Conservation (phyloP, 441 rosid genomes). For the Brassica balearica region DNA sequence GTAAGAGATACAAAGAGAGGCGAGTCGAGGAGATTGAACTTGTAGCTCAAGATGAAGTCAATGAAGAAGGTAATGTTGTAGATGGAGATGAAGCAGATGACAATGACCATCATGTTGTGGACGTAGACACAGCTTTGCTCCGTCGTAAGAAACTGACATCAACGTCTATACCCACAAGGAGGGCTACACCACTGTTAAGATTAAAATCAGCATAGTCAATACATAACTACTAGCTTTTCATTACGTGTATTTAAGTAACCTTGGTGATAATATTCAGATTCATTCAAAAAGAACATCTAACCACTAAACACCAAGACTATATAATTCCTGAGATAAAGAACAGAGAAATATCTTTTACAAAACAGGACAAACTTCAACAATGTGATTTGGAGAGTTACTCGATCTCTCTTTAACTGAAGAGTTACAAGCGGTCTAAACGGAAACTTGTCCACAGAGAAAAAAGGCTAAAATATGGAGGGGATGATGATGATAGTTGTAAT, state of each 20-base stretch:
- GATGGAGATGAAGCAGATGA: constrained; percentile 3
- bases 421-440: constrained; percentile 24
- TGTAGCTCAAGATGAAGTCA: constrained; percentile 1
- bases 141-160: not conserved
- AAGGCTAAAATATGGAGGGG: constrained; percentile 18
- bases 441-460: constrained; percentile 1
- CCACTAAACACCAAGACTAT: not conserved
- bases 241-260: not conserved
- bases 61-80: not conserved
- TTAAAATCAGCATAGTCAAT: constrained; percentile 18
- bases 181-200: not conserved
- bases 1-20: not conserved
- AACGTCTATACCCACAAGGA: not conserved
- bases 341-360: constrained; percentile 19
- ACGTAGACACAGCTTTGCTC: constrained; percentile 6
- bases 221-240: not conserved
- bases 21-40: not conserved
- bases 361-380: not conserved
- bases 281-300: not conserved
- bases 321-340: not conserved
- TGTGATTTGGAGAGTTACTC: not conserved
- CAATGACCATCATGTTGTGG: not conserved
- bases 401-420: not conserved
- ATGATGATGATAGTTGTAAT: constrained; percentile 4
- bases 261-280: not conserved